phyloP scores from a whole-genome alignment of 2,329 filamentous ascomycete species.

The Cladophialophora carrionii region DNA sequence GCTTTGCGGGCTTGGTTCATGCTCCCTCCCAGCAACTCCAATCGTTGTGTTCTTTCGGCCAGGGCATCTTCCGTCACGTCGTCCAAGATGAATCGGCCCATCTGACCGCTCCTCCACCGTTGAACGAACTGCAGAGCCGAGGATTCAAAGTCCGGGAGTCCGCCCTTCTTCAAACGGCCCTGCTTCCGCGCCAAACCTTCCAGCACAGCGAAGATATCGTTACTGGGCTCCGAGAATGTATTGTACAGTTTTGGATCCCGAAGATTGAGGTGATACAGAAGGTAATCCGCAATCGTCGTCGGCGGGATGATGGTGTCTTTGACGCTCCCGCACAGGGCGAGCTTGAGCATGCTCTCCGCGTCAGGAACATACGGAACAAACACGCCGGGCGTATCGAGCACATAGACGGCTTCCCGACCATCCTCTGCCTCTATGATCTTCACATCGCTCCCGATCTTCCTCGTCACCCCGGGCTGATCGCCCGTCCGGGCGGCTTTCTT shows the following conservation, averaged over 20 bases:
- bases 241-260: constrained; percentile 65
- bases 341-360: constrained; percentile 86
- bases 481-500: constrained; percentile 80
- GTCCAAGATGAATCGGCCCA: constrained; percentile 81
- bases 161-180: constrained; percentile 75
- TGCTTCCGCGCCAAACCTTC: constrained; percentile 71
- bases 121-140: constrained; percentile 80
- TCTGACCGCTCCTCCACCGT: constrained; percentile 74
- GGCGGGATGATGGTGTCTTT: constrained; percentile 83
- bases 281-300: constrained; percentile 82
- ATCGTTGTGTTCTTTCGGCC: constrained; percentile 47
- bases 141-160: constrained; percentile 68
- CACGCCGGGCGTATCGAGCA: constrained; percentile 91
- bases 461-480: constrained; percentile 83
- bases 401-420: constrained; percentile 68
- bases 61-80: constrained; percentile 67
- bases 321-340: constrained; percentile 87
- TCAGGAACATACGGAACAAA: constrained; percentile 90
- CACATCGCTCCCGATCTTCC: constrained; percentile 80
- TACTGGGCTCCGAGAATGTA: constrained; percentile 72
- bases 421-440: constrained; percentile 70
- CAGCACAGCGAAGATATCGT: constrained; percentile 77
- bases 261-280: constrained; percentile 81
- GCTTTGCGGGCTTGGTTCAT: constrained; percentile 50
- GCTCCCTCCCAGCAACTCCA: constrained; percentile 45